Evolutionary conservation across 1,139 yeast genomes (phyloP), one percentile per base, ranked within the genome.

Genomic region (Sugiyamaella neomexicana): DNA sequence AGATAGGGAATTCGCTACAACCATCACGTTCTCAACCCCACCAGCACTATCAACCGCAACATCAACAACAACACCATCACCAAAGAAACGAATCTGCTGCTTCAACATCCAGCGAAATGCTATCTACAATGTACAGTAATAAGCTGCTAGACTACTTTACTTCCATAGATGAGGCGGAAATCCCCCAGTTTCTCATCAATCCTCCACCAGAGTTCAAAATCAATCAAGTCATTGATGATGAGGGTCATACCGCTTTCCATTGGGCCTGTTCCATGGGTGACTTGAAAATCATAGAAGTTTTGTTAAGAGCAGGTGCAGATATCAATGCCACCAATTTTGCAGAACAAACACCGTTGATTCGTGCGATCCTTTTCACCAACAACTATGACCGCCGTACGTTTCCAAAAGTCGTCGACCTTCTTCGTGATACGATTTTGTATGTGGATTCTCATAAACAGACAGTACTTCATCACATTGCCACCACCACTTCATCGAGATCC

Each of bases 251-350:
- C 0, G 90, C 97, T 0, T 79, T 93, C 60, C 98, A 93, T 69
- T 93, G 99, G 99, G 97, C 98, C 0, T 83, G 96, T 9, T 90
- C 98, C 0, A 86, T 93, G 77, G 97, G 97, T 7, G 85, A 87
- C 62, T 73, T 83, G 53, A 81, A 81, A 43, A 79, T 91, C 68
- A 82, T 90, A 51, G 88, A 85, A 61, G 73, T 89, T 17, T 72
- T 93, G 25, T 69, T 90, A 17, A 80, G 81, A 54, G 76, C 80
- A 15, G 90, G 93, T 6, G 96, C 96, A 1, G 86, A 88, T 65
- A 85, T 91, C 4, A 72, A 86, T 43, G 83, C 82, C 10, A 83
- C 86, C 17, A 93, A 90, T 66, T 75, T 79, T 56, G 77, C 80
- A 49, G 98, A 97, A 0, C 83, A 90, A 67, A 91, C 91, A 61